phyloP scores from a whole-genome alignment of 345 rosid species.

The Mallotus nudiflorus region DNA sequence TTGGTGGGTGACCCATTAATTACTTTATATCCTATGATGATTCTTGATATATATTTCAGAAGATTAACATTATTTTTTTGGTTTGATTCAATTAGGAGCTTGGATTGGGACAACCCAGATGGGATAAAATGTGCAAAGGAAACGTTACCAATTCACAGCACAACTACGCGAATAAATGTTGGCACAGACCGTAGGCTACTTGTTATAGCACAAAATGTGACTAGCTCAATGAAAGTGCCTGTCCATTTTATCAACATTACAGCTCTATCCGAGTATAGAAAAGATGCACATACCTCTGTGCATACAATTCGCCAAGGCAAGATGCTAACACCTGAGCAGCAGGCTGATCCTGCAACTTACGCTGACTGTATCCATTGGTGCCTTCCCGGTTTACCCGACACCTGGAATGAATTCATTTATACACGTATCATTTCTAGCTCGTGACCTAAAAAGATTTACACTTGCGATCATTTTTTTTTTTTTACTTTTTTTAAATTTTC shows the following conservation, averaged over 20 bases:
- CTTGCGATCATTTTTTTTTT: not conserved
- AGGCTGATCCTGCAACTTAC: conserved; percentile 72
- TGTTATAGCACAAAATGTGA: conserved; percentile 50
- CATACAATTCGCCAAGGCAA: conserved; percentile 84
- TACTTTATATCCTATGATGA: not conserved
- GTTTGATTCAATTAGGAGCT: conserved; percentile 41
- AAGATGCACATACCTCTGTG: conserved; percentile 90
- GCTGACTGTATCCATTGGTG: conserved; percentile 99
- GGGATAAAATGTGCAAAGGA: conserved; percentile 74
- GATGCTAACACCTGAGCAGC: conserved; percentile 65
- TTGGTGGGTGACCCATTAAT: not conserved
- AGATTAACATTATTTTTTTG: not conserved
- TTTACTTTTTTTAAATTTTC: not conserved
- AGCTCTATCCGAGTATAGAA: conserved; percentile 68
- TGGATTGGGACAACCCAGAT: conserved; percentile 56
- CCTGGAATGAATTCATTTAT: conserved; percentile 89
- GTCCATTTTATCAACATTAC: conserved; percentile 77
- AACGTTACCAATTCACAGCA: conserved; percentile 60
- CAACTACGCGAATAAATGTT: conserved; percentile 50
- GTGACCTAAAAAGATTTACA: conserved; percentile 33
- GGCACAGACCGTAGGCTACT: conserved; percentile 74
- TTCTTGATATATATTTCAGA: not conserved
- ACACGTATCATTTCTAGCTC: conserved; percentile 63
- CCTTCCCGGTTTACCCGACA: conserved; percentile 90
- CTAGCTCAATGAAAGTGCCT: conserved; percentile 47